phyloP scores from a whole-genome alignment of 495 filamentous ascomycete genomes.

The Jackrogersella multiformis region DNA sequence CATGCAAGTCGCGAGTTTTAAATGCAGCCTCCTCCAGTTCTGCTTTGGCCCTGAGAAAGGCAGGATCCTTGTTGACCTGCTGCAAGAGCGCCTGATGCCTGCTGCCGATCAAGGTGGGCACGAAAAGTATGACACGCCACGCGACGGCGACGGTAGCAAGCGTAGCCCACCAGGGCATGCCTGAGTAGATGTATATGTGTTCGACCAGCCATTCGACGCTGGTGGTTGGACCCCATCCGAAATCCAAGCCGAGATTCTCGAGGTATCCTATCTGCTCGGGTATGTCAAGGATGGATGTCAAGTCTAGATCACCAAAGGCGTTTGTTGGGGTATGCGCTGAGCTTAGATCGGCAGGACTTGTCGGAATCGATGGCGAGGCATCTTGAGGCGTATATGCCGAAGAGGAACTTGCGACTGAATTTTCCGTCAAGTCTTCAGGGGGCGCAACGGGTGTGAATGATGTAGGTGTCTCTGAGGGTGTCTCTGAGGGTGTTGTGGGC shows the following conservation, averaged over 20 bases:
- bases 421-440: background rate
- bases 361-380: background rate
- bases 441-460: background rate
- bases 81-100: conserved; percentile 67
- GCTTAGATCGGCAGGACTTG: conserved; percentile 3
- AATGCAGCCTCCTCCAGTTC: conserved; percentile 57
- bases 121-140: conserved; percentile 72
- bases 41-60: conserved; percentile 58
- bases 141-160: conserved; percentile 69
- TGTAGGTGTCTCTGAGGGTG: conserved; percentile 14
- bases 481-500: too few species aligned
- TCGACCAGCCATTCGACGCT: conserved; percentile 79
- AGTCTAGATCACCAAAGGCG: conserved; percentile 46
- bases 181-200: conserved; percentile 77
- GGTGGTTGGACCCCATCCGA: conserved; percentile 78
- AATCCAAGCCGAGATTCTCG: conserved; percentile 83
- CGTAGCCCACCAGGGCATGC: conserved; percentile 82
- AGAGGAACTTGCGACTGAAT: background rate
- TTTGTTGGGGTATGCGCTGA: background rate
- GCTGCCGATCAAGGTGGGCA: conserved; percentile 66
- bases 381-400: conserved; percentile 6
- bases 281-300: conserved; percentile 59
- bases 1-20: conserved; percentile 51
- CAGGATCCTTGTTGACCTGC: conserved; percentile 58
- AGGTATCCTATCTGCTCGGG: conserved; percentile 84